A percentile compares a stretch with the other conserved stretches of the same genome.
These are phyloP conservation scores for Purpureocillium takamizusanense DNA, from an alignment of 2,329 filamentous ascomycete genomes.

Conservation along the genomic window DNA sequence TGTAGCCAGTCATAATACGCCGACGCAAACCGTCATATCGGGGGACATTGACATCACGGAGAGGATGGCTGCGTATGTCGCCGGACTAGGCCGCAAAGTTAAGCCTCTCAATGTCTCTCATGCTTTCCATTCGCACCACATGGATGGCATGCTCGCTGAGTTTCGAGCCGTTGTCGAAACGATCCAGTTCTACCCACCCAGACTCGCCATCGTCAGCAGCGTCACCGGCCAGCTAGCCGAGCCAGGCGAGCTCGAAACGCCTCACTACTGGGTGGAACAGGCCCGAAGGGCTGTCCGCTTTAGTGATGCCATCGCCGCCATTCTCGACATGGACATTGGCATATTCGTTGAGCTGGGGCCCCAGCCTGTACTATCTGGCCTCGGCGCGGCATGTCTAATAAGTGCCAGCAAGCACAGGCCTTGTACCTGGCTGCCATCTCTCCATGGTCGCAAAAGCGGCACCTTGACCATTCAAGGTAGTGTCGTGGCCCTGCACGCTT, in stretches of 20 bases:
- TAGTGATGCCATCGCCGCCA: slow-evolving; percentile 17
- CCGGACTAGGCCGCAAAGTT: slow-evolving; percentile 28
- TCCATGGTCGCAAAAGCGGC: slow-evolving; percentile 8
- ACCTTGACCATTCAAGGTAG: slow-evolving; percentile 11
- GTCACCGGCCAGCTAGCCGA: slow-evolving; percentile 44
- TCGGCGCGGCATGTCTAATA: slow-evolving; percentile 14
- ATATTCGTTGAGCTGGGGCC: slow-evolving; percentile 21
- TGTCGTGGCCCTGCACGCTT: slow-evolving; percentile 14
- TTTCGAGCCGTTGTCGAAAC: slow-evolving; percentile 39
- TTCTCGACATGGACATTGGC: slow-evolving; percentile 13
- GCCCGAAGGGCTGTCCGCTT: slow-evolving; percentile 59
- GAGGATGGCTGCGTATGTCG: slow-evolving; percentile 30
- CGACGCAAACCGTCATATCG: slow-evolving; percentile 61
- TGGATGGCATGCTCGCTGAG: slow-evolving; percentile 43
- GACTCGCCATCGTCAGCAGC: slow-evolving; percentile 58
- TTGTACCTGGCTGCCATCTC: slow-evolving; percentile 17
- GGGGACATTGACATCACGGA: slow-evolving; percentile 30
- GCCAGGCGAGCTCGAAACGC: slow-evolving; percentile 35
- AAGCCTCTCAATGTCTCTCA: slow-evolving; percentile 36
- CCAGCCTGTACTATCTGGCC: slow-evolving; percentile 15
- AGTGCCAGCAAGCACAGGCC: neutral
- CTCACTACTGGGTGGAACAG: slow-evolving; percentile 50
- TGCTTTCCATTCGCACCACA: slow-evolving; percentile 43
- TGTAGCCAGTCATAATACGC: slow-evolving; percentile 65
- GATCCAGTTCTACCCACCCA: slow-evolving; percentile 27